Percentiles rank a stretch among this genome's conserved stretches.
phyloP scores from a whole-genome alignment of 192 early-diverging fungal genomes.

The Entophlyctis luteolus region DNA sequence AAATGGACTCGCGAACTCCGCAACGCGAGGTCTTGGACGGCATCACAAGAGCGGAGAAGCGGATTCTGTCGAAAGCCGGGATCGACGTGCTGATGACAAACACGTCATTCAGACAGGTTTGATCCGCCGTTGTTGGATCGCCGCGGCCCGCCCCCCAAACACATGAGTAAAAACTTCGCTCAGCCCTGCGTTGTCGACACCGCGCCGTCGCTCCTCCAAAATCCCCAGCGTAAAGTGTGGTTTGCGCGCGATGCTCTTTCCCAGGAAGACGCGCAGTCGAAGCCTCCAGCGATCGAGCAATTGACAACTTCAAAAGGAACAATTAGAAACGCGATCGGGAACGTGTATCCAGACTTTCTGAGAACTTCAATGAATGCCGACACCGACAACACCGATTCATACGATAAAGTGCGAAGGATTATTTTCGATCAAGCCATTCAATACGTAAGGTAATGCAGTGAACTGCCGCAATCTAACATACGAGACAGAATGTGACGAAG shows the following conservation, averaged over 20 bases:
- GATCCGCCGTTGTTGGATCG: background rate
- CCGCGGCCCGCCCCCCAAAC: too few species aligned
- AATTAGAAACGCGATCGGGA: background rate
- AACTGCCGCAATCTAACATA: background rate
- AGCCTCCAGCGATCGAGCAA: background rate
- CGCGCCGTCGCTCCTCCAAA: background rate
- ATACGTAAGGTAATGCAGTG: slow-evolving; percentile 15
- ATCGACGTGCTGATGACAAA: slow-evolving; percentile 30
- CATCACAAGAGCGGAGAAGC: slow-evolving; percentile 27
- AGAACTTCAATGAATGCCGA: background rate
- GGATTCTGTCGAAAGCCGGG: slow-evolving; percentile 24
- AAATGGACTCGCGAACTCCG: background rate
- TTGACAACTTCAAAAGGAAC: background rate
- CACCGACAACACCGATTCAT: slow-evolving; percentile 22
- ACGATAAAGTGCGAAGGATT: slow-evolving; percentile 39
- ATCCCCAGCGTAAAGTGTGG: background rate
- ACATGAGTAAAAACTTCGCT: too few species aligned
- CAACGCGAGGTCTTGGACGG: slow-evolving; percentile 11
- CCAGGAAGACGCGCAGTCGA: background rate
- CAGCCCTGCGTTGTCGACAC: slow-evolving; percentile 16
- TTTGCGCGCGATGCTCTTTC: background rate
- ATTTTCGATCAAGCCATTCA: slow-evolving; percentile 38
- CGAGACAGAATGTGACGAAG: slow-evolving; percentile 34
- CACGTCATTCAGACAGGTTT: slow-evolving; percentile 24
- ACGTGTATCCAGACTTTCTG: slow-evolving; percentile 1